Conservation (phyloP, 2,329 filamentous ascomycete genomes). For the Beauveria sp. region DNA sequence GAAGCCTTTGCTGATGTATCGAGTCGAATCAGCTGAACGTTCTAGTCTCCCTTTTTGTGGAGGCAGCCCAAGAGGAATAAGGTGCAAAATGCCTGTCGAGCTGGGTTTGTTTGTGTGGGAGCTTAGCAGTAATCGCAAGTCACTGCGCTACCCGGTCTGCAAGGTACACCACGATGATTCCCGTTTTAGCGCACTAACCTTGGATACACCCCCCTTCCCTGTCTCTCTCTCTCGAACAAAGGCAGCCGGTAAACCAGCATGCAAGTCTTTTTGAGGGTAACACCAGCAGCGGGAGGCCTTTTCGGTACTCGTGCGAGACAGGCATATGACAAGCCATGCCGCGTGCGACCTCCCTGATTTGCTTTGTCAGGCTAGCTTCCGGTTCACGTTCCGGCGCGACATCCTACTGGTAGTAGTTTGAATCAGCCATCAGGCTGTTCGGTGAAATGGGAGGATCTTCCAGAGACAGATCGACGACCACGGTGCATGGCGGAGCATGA, state of each 20-base stretch:
- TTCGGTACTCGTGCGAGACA: neutral
- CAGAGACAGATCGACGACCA: conserved; percentile 7
- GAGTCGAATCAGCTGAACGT: conserved; percentile 9
- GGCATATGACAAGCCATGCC: neutral
- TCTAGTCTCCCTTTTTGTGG: conserved; percentile 8
- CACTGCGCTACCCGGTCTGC: conserved; percentile 6
- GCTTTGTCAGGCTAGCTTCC: neutral
- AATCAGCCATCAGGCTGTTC: neutral
- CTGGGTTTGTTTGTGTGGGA: conserved; percentile 1
- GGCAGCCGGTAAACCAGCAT: neutral
- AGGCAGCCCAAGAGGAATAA: neutral
- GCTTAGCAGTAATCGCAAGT: neutral
- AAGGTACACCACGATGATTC: conserved; percentile 6
- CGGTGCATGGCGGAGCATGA: neutral
- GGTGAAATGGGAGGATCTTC: conserved; percentile 9
- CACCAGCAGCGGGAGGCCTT: neutral
- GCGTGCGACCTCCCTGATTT: conserved; percentile 1
- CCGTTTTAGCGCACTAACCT: neutral
- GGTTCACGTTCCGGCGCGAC: neutral
- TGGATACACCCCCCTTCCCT: neutral
- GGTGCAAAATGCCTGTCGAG: neutral
- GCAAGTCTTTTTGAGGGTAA: neutral
- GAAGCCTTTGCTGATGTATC: conserved; percentile 2
- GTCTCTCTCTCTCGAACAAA: neutral
- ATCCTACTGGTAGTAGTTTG: neutral